Conservation (phyloP, 1,139 yeast species). For the Yamadazyma diospyri region DNA sequence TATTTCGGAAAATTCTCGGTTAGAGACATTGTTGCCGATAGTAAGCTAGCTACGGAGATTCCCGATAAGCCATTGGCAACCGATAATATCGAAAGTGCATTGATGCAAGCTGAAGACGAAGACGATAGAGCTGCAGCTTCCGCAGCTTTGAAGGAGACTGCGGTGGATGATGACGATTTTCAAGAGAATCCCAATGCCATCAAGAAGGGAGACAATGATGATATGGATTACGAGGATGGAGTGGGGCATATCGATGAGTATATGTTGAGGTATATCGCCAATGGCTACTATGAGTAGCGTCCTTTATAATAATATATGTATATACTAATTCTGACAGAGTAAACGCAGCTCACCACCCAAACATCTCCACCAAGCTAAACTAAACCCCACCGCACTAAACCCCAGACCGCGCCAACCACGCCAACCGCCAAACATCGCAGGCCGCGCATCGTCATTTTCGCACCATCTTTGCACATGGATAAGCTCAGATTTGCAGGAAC, state of each 20-base stretch:
- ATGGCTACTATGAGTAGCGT: conserved; percentile 62
- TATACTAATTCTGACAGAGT: no score
- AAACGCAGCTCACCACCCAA: no score
- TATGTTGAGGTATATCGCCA: conserved; percentile 87
- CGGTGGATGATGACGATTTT: conserved; percentile 82
- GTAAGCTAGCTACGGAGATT: conserved; percentile 32
- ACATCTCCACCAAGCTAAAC: no score
- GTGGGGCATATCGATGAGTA: conserved; percentile 94
- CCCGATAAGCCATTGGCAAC: conserved; percentile 37
- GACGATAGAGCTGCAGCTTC: conserved; percentile 93
- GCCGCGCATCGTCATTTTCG: no score
- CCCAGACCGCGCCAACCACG: no score
- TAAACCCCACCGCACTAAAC: no score
- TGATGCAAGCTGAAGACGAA: conserved; percentile 95
- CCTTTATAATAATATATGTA: neutral
- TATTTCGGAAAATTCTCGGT: conserved; percentile 88
- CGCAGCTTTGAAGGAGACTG: conserved; percentile 84
- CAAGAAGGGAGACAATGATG: conserved; percentile 27
- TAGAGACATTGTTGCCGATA: conserved; percentile 79
- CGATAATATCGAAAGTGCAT: conserved; percentile 58
- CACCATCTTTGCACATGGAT: no score
- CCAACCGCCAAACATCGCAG: no score
- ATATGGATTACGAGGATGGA: conserved; percentile 65
- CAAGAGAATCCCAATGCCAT: conserved; percentile 32
- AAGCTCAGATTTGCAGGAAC: conserved; percentile 28